Percentiles rank a stretch among this genome's conserved stretches.
Evolutionary conservation across 805 yeast species (phyloP).

Genomic region (Scheffersomyces lignosus): DNA sequence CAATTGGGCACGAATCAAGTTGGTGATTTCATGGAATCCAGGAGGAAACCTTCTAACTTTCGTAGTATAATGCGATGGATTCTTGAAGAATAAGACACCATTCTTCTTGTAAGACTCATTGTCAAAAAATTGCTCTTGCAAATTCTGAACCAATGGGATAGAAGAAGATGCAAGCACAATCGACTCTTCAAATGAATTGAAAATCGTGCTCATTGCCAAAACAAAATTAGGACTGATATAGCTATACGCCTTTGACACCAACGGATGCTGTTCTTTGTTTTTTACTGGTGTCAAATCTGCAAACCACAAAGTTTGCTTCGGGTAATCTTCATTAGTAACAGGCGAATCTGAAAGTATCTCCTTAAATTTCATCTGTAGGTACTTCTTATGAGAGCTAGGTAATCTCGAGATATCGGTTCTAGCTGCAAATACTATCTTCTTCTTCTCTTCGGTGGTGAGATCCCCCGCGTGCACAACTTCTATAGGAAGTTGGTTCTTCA

Average conservation of each 20-base stretch:
- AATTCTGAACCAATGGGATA: conserved; percentile 21
- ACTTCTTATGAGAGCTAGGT: conserved; percentile 1
- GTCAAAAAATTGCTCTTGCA: conserved; percentile 15
- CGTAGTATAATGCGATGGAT: conserved; percentile 20
- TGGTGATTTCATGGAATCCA: conserved; percentile 31
- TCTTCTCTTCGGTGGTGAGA: conserved; percentile 7
- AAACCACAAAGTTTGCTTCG: conserved; percentile 28
- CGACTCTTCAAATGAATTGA: conserved; percentile 33
- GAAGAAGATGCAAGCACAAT: conserved; percentile 27
- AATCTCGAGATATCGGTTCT: background rate
- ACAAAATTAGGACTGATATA: conserved; percentile 9
- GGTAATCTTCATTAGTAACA: conserved; percentile 6
- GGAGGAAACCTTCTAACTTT: conserved; percentile 19
- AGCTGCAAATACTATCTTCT: conserved; percentile 10
- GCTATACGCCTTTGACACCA: background rate
- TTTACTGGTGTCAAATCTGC: conserved; percentile 21
- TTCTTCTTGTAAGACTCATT: conserved; percentile 16
- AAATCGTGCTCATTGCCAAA: conserved; percentile 23
- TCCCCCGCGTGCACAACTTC: conserved; percentile 20
- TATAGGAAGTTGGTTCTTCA: conserved; percentile 30
- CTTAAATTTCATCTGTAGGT: background rate
- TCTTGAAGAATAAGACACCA: conserved; percentile 30
- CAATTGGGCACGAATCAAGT: conserved; percentile 18
- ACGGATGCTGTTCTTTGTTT: conserved; percentile 7
- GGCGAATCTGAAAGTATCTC: too few relatives aligned